Conservation (phyloP, 768 basidiomycete genomes). For the Phanerodontia chrysosporium region DNA sequence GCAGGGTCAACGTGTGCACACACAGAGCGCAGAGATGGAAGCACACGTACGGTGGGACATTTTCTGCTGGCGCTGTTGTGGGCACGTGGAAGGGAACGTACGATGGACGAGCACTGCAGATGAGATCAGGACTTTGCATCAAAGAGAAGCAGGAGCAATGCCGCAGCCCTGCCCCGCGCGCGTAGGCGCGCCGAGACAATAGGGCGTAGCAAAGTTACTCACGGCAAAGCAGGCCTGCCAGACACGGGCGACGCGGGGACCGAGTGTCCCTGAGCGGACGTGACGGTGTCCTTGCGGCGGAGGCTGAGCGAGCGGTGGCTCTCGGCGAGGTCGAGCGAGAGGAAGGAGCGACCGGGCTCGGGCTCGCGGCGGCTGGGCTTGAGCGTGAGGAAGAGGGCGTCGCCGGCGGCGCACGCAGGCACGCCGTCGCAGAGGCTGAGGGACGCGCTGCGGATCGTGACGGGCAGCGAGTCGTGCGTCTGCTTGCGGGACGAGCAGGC, state of each 20-base stretch:
- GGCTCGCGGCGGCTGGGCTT: conserved; percentile 35
- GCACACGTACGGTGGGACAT: neutral
- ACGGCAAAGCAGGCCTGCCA: conserved; percentile 1
- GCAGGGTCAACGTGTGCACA: conserved; percentile 9
- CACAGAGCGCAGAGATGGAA: neutral
- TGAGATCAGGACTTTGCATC: neutral
- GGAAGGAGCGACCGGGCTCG: conserved; percentile 47
- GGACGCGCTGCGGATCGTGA: conserved; percentile 16
- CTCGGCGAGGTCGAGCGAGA: conserved; percentile 67
- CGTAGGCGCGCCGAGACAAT: neutral
- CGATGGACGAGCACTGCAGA: neutral
- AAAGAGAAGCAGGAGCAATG: neutral
- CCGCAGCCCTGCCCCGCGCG: neutral
- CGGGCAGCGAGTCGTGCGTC: conserved; percentile 18
- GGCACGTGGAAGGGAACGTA: conserved; percentile 2
- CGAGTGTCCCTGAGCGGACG: conserved; percentile 10
- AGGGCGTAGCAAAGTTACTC: neutral
- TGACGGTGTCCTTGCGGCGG: conserved; percentile 29
- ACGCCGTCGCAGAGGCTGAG: conserved; percentile 14
- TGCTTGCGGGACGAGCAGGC: neutral
- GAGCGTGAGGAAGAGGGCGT: conserved; percentile 46
- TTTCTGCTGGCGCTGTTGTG: neutral
- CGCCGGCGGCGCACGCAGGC: conserved; percentile 20
- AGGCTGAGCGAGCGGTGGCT: conserved; percentile 39
- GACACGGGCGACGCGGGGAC: conserved; percentile 16